Evolutionary conservation across 345 rosid species (phyloP).

Genomic region (Lumnitzera racemosa): DNA sequence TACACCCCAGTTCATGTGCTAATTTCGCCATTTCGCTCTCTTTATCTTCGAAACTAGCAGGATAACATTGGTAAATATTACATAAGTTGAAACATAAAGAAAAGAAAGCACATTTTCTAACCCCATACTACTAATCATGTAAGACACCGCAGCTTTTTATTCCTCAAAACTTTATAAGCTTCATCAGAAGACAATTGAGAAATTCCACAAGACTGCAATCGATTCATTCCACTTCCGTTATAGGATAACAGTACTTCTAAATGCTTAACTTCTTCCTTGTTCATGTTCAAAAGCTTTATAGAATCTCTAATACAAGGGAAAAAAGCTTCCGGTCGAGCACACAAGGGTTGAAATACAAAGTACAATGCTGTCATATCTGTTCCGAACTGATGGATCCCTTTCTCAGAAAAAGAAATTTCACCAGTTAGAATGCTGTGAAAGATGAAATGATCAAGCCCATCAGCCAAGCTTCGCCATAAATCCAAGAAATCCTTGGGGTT

Average conservation of each 20-base stretch:
- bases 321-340: conserved; percentile 65
- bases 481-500: conserved; percentile 64
- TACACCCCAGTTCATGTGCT: too few species aligned
- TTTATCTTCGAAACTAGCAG: too few species aligned
- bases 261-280: conserved; percentile 28
- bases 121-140: neutral
- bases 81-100: too few species aligned
- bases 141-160: conserved; percentile 15
- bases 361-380: conserved; percentile 45
- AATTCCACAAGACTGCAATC: conserved; percentile 30
- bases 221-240: conserved; percentile 15
- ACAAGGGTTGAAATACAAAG: conserved; percentile 46
- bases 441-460: conserved; percentile 66
- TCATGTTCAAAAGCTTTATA: conserved; percentile 42
- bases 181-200: conserved; percentile 39
- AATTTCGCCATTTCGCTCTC: too few species aligned
- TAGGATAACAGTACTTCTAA: conserved; percentile 23
- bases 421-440: conserved; percentile 28
- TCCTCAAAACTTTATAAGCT: conserved; percentile 39
- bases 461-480: conserved; percentile 67
- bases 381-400: conserved; percentile 27
- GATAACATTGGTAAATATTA: too few species aligned
- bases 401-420: conserved; percentile 18
- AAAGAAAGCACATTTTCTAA: too few species aligned
- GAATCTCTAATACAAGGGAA: conserved; percentile 61